A percentile compares a stretch with the other conserved stretches of the same genome.
phyloP scores from a whole-genome alignment of 495 filamentous ascomycete genomes.

The Penicillium goetzii region DNA sequence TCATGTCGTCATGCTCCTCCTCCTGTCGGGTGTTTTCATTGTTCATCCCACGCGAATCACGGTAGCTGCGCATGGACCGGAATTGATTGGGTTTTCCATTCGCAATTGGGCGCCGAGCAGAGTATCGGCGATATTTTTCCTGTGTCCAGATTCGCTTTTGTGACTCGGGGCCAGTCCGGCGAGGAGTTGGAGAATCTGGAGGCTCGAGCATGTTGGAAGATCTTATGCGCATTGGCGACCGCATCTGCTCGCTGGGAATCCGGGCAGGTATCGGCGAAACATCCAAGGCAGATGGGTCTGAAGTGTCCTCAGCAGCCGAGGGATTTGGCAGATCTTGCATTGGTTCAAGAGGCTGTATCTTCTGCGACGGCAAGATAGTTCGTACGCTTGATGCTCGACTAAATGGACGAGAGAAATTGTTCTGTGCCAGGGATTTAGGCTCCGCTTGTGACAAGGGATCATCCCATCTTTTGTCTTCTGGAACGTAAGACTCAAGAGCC shows the following conservation, averaged over 20 bases:
- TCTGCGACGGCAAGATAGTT: slow-evolving; percentile 33
- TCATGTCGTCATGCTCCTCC: slow-evolving; percentile 29
- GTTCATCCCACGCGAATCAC: slow-evolving; percentile 30
- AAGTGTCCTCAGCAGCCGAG: background rate
- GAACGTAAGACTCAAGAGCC: background rate
- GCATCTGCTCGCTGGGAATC: background rate
- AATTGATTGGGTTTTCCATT: slow-evolving; percentile 33
- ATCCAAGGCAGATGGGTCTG: background rate
- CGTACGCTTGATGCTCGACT: slow-evolving; percentile 39
- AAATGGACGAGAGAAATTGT: slow-evolving; percentile 46
- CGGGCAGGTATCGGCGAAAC: slow-evolving; percentile 1
- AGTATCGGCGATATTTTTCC: slow-evolving; percentile 41
- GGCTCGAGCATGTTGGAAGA: slow-evolving; percentile 26
- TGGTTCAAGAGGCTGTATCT: slow-evolving; percentile 2
- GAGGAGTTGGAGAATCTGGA: slow-evolving; percentile 42
- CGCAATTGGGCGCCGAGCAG: slow-evolving; percentile 35
- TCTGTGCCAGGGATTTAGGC: slow-evolving; percentile 19
- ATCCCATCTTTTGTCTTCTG: background rate
- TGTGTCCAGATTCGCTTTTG: slow-evolving; percentile 34
- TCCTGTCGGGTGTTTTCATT: slow-evolving; percentile 40
- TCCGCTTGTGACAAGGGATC: slow-evolving; percentile 17
- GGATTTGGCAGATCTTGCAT: background rate
- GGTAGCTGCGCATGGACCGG: slow-evolving; percentile 36
- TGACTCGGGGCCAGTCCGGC: slow-evolving; percentile 18
- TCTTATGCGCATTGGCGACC: slow-evolving; percentile 36